Evolutionary conservation across 2,329 filamentous ascomycete genomes (phyloP).

Genomic region (Colletotrichum trifolii): DNA sequence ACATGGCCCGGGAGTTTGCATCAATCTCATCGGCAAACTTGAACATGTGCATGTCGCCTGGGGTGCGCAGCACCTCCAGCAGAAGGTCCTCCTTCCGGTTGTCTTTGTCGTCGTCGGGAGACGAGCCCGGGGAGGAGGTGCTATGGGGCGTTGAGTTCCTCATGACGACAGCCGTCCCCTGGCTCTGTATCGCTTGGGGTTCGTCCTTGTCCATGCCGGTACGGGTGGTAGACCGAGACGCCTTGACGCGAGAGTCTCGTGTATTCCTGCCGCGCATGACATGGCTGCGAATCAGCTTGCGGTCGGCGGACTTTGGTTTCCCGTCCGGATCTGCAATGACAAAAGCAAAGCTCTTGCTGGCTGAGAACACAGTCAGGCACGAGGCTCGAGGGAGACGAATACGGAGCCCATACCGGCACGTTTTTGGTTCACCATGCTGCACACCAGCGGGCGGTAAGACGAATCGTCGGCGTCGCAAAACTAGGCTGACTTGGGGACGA

Average conservation of each 20-base stretch:
- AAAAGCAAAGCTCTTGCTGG: slow-evolving; percentile 42
- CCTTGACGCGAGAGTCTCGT: background rate
- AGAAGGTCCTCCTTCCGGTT: background rate
- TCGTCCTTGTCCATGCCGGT: no score
- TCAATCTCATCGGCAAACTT: slow-evolving; percentile 37
- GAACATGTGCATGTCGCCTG: slow-evolving; percentile 41
- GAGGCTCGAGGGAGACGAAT: no score
- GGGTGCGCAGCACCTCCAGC: background rate
- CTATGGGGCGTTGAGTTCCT: no score
- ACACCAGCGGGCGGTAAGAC: background rate
- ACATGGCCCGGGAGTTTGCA: slow-evolving; percentile 9
- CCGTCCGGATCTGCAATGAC: slow-evolving; percentile 41
- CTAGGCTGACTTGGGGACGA: no score
- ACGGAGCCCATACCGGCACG: slow-evolving; percentile 7
- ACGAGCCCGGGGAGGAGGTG: background rate
- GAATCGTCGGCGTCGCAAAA: no score
- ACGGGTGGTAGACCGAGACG: background rate
- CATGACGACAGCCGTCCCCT: no score
- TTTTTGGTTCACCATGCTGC: slow-evolving; percentile 14
- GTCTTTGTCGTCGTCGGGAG: background rate
- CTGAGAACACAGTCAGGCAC: slow-evolving; percentile 5
- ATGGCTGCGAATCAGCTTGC: slow-evolving; percentile 40
- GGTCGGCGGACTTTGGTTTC: slow-evolving; percentile 39
- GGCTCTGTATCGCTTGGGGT: no score
- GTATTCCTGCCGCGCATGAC: slow-evolving; percentile 37